Evolutionary conservation across 1,284 basidiomycete species (phyloP).

Genomic region (Heliocybe sulcata): DNA sequence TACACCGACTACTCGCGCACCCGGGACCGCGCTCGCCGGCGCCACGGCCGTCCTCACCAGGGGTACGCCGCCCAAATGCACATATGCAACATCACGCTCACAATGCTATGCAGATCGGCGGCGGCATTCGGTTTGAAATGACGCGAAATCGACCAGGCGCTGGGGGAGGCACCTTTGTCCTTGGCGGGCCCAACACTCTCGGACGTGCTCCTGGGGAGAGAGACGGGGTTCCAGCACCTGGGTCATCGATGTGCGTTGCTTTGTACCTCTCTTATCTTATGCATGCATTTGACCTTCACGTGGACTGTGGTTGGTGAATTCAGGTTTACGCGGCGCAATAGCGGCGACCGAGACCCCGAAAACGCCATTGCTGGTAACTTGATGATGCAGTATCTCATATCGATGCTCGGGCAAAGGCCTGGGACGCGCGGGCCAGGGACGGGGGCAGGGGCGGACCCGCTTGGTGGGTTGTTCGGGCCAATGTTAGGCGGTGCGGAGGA

Average conservation of each 20-base stretch:
- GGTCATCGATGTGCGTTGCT: conserved; percentile 21
- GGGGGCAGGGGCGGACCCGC: conserved; percentile 28
- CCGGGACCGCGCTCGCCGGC: neutral
- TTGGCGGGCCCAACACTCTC: conserved; percentile 32
- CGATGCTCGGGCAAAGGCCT: conserved; percentile 42
- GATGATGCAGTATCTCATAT: conserved; percentile 66
- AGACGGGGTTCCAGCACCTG: conserved; percentile 14
- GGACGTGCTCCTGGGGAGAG: conserved; percentile 11
- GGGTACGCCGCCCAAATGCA: conserved; percentile 15
- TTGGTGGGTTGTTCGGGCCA: conserved; percentile 31
- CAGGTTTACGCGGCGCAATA: conserved; percentile 1
- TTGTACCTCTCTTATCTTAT: neutral
- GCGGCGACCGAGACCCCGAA: conserved; percentile 8
- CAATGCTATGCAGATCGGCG: conserved; percentile 10
- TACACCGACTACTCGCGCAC: conserved; percentile 6
- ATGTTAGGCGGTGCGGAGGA: conserved; percentile 28
- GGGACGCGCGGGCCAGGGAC: conserved; percentile 18
- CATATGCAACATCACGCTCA: no score
- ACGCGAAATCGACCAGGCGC: conserved; percentile 24
- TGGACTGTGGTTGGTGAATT: no score
- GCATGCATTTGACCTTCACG: no score
- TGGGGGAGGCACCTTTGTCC: conserved; percentile 31
- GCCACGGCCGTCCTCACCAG: neutral
- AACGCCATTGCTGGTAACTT: conserved; percentile 47
- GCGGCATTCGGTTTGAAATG: conserved; percentile 31